phyloP scores from a whole-genome alignment of 768 basidiomycete genomes.

The Peribolospora kevripleyi region DNA sequence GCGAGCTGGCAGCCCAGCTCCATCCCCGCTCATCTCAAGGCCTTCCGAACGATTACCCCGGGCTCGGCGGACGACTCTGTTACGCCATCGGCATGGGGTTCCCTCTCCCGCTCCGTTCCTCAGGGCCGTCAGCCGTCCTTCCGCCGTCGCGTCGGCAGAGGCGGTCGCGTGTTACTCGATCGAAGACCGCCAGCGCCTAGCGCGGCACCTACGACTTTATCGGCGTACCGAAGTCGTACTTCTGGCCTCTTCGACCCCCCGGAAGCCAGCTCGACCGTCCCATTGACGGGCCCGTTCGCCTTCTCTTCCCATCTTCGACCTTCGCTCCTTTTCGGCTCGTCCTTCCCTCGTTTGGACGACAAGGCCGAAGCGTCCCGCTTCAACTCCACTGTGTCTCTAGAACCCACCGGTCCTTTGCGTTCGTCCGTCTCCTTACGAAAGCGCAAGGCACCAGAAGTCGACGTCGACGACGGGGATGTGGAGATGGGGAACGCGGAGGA shows the following conservation, averaged over 20 bases:
- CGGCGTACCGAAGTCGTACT: no score
- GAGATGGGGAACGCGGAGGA: constrained; percentile 4
- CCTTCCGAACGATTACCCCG: constrained; percentile 12
- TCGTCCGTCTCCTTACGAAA: no score
- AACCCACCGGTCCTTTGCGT: no score
- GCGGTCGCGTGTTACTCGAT: constrained; percentile 53
- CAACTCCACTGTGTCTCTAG: no score
- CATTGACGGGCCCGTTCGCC: neutral
- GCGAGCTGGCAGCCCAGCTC: constrained; percentile 39
- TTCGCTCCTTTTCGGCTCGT: neutral
- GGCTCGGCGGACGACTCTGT: neutral
- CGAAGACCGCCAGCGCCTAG: constrained; percentile 18
- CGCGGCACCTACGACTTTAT: no score
- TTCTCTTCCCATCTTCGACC: neutral
- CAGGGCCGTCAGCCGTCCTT: constrained; percentile 22
- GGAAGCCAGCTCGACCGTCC: neutral
- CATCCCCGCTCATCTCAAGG: constrained; percentile 30
- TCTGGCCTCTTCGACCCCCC: neutral
- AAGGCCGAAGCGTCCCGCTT: no score
- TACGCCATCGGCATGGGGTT: constrained; percentile 18
- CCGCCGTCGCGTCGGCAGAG: constrained; percentile 57
- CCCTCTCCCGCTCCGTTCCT: constrained; percentile 41
- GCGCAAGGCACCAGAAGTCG: neutral
- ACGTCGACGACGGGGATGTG: constrained; percentile 5
- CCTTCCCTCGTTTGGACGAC: neutral